A percentile compares a stretch with the other conserved stretches of the same genome.
Conservation (phyloP, 2,329 filamentous ascomycete genomes). For the Graphiopsis chlorocephala region DNA sequence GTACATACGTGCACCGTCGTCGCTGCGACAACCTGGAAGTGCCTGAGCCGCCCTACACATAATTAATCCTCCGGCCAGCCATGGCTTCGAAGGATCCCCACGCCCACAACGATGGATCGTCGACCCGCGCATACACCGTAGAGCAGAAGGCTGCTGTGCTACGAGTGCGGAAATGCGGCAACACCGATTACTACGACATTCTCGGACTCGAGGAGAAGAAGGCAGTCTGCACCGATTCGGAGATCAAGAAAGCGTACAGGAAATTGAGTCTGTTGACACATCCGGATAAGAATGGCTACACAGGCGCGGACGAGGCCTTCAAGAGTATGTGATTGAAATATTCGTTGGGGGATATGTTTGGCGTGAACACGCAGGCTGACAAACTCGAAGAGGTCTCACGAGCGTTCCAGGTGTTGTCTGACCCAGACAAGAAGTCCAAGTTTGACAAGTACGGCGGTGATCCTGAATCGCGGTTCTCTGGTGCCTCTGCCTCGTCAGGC, state of each 20-base stretch:
- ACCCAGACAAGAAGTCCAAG: constrained; percentile 86
- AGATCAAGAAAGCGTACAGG: constrained; percentile 97
- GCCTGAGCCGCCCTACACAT: not conserved
- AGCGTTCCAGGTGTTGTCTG: constrained; percentile 88
- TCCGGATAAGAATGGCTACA: constrained; percentile 97
- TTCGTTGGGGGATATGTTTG: not conserved
- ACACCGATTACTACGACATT: constrained; percentile 95
- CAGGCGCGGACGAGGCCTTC: constrained; percentile 94
- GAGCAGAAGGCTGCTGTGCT: constrained; percentile 92
- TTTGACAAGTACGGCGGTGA: constrained; percentile 89
- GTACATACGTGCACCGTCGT: not conserved
- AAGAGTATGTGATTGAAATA: constrained; percentile 60
- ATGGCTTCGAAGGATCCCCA: constrained; percentile 40
- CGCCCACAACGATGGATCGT: constrained; percentile 73
- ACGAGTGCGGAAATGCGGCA: constrained; percentile 77
- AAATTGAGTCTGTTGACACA: constrained; percentile 93
- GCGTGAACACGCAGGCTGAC: constrained; percentile 6
- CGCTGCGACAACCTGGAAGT: not conserved
- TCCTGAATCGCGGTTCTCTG: constrained; percentile 80
- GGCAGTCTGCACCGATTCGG: constrained; percentile 67
- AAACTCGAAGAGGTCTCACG: constrained; percentile 69
- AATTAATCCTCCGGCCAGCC: not conserved
- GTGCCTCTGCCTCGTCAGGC: constrained; percentile 44
- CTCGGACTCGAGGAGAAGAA: constrained; percentile 67
- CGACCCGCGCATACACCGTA: constrained; percentile 73